Percentiles rank a stretch among this genome's conserved stretches.
Conservation (phyloP, 2,329 filamentous ascomycete species). For the Nakataea oryzae region DNA sequence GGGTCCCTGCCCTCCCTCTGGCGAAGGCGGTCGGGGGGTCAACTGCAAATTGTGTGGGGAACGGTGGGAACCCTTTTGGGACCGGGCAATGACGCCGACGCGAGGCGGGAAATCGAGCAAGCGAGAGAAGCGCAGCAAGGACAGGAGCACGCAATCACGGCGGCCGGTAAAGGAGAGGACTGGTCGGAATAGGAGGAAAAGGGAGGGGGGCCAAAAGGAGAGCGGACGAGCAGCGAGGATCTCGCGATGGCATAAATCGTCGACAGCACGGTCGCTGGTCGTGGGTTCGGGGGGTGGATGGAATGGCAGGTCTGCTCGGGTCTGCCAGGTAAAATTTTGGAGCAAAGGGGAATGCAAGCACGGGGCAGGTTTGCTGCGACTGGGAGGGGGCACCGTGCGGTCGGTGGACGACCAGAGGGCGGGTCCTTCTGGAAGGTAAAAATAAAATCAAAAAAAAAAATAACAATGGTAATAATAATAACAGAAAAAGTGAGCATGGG, state of each 20-base stretch:
- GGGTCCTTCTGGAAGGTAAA: neutral
- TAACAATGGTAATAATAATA: too few relatives aligned
- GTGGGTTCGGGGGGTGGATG: neutral
- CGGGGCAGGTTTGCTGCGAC: neutral
- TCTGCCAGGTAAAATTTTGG: neutral
- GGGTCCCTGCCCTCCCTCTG: conserved; percentile 2
- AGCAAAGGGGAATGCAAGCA: neutral
- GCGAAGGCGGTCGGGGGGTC: conserved; percentile 1
- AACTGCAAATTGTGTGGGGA: conserved; percentile 2
- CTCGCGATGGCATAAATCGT: conserved; percentile 1
- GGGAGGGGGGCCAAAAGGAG: neutral
- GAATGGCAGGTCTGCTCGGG: neutral
- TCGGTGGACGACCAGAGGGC: neutral
- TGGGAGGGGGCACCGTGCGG: neutral
- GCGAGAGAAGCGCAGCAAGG: neutral
- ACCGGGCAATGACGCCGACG: neutral
- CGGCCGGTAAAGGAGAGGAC: neutral
- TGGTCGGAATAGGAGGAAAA: neutral
- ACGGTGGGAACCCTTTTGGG: neutral
- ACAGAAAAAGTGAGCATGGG: neutral
- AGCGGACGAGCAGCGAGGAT: neutral
- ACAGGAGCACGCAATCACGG: neutral
- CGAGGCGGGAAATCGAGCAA: neutral
- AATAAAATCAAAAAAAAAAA: neutral
- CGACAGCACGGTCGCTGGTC: neutral